Percentiles rank a stretch among this genome's conserved stretches.
Conservation (phyloP, 257 asterid genomes). For the Cynanchum wilfordii region DNA sequence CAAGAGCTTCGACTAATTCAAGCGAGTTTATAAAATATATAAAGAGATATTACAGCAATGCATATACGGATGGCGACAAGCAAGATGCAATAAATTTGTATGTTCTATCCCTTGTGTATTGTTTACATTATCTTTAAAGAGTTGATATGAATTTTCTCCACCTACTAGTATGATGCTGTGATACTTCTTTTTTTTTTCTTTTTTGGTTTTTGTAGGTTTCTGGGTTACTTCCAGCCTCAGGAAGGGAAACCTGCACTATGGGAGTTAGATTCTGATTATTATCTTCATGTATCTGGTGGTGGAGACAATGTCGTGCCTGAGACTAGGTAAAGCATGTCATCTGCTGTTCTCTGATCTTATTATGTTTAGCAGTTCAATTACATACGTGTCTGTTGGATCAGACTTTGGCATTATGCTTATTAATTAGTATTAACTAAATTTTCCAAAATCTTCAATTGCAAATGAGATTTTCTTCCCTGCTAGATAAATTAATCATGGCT, state of each 20-base stretch:
- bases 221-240: conserved; percentile 96
- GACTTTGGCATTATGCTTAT: too few relatives aligned
- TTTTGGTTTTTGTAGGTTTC: conserved; percentile 53
- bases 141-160: conserved; percentile 11
- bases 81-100: conserved; percentile 99
- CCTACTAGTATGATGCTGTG: neutral
- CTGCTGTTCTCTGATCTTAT: neutral
- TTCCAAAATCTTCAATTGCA: neutral
- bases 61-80: conserved; percentile 98
- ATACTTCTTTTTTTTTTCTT: conserved; percentile 12
- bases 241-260: conserved; percentile 98
- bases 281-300: conserved; percentile 93
- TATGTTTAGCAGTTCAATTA: neutral
- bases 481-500: neutral
- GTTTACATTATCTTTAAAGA: conserved; percentile 16
- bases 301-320: conserved; percentile 85
- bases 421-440: neutral
- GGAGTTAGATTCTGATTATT: conserved; percentile 99
- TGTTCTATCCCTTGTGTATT: conserved; percentile 22
- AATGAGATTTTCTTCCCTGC: neutral
- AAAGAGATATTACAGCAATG: conserved; percentile 93
- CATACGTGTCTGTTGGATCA: neutral
- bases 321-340: conserved; percentile 37
- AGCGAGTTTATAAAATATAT: conserved; percentile 96
- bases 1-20: conserved; percentile 98